phyloP scores from a whole-genome alignment of 495 filamentous ascomycete genomes.

The Trichoderma parareesei region DNA sequence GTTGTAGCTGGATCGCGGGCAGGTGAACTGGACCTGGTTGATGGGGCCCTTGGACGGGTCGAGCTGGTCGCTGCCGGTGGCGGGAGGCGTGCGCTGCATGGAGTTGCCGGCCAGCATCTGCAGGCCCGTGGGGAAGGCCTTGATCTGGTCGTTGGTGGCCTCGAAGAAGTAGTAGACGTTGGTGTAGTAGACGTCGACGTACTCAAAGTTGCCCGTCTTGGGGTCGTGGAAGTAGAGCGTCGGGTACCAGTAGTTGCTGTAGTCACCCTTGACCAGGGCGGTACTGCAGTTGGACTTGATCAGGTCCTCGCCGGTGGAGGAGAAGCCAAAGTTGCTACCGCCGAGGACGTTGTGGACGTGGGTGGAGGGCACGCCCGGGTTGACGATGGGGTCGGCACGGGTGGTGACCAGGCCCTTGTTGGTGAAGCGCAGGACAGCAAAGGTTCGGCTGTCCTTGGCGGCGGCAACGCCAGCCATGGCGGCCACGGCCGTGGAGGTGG shows the following conservation, averaged over 20 bases:
- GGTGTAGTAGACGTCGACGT: conserved; percentile 51
- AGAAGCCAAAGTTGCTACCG: conserved; percentile 60
- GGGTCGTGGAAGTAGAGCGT: conserved; percentile 53
- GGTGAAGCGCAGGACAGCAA: conserved; percentile 38
- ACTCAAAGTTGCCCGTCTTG: conserved; percentile 56
- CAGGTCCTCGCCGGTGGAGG: conserved; percentile 49
- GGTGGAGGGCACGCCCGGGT: conserved; percentile 45
- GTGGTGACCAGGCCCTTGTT: conserved; percentile 44
- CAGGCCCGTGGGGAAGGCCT: conserved; percentile 60
- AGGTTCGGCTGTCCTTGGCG: conserved; percentile 27
- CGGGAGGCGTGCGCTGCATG: conserved; percentile 33
- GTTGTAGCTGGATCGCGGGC: conserved; percentile 42
- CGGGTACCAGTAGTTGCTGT: conserved; percentile 74
- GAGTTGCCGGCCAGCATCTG: conserved; percentile 66
- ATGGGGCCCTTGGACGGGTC: conserved; percentile 34
- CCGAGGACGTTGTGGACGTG: conserved; percentile 66
- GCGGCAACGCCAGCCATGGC: conserved; percentile 27
- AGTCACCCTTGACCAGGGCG: conserved; percentile 55
- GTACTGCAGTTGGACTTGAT: conserved; percentile 57
- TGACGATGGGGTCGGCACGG: conserved; percentile 57
- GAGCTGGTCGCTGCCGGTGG: conserved; percentile 25
- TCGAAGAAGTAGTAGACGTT: conserved; percentile 66
- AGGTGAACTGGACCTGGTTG: conserved; percentile 37
- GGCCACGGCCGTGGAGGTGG: conserved; percentile 20
- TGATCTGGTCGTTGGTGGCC: conserved; percentile 48